Evolutionary conservation across 2,329 filamentous ascomycete genomes (phyloP).

Genomic region (Calonectria henricotiae): DNA sequence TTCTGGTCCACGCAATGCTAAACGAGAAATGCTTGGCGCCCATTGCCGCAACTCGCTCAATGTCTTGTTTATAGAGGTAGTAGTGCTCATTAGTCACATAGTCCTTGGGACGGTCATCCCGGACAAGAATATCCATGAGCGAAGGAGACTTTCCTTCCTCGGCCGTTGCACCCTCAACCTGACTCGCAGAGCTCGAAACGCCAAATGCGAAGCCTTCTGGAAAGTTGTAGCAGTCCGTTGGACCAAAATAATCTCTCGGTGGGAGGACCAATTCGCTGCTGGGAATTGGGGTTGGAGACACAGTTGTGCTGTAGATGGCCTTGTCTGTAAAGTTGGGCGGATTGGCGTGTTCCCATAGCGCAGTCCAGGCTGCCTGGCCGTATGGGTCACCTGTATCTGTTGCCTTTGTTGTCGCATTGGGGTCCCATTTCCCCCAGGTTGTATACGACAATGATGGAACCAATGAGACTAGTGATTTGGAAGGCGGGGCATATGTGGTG

Average conservation of each 20-base stretch:
- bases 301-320: constrained; percentile 63
- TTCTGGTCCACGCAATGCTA: constrained; percentile 68
- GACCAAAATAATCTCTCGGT: constrained; percentile 67
- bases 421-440: constrained; percentile 58
- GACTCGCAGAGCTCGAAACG: constrained; percentile 65
- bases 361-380: constrained; percentile 55
- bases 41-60: constrained; percentile 68
- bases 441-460: constrained; percentile 54
- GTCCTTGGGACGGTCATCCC: constrained; percentile 49
- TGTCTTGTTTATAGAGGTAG: constrained; percentile 72
- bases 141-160: constrained; percentile 63
- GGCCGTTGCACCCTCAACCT: constrained; percentile 65
- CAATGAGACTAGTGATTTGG: constrained; percentile 50
- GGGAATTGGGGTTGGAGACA: constrained; percentile 70
- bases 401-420: constrained; percentile 50
- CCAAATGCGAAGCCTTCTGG: constrained; percentile 66
- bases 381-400: constrained; percentile 54
- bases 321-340: constrained; percentile 57
- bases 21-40: constrained; percentile 70
- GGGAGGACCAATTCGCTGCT: constrained; percentile 71
- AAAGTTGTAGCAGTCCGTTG: constrained; percentile 67
- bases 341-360: constrained; percentile 56
- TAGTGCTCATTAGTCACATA: constrained; percentile 68
- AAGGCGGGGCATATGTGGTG: constrained; percentile 53
- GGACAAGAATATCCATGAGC: constrained; percentile 61